These are phyloP conservation scores for Lophiostoma macrostomum DNA, from an alignment of 495 filamentous ascomycete genomes.

Conservation along the genomic window DNA sequence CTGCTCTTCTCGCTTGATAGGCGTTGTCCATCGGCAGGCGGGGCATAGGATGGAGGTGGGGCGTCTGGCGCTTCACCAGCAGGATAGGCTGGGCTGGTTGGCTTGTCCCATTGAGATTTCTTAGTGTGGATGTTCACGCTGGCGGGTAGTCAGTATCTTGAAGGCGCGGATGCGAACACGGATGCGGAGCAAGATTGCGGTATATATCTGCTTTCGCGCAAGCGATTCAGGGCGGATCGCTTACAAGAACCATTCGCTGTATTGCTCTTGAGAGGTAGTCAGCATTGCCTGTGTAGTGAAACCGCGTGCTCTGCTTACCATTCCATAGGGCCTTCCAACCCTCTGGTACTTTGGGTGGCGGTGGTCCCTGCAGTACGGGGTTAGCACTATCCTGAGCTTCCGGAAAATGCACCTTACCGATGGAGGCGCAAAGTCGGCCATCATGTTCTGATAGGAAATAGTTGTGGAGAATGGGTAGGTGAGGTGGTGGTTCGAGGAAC, in stretches of 20 bases:
- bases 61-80: conserved; percentile 48
- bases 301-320: conserved; percentile 52
- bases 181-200: too few relatives aligned
- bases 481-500: too few relatives aligned
- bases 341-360: conserved; percentile 80
- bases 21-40: conserved; percentile 21
- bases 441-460: background rate
- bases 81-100: conserved; percentile 59
- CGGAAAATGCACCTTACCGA: conserved; percentile 7
- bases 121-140: conserved; percentile 82
- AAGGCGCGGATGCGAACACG: too few relatives aligned
- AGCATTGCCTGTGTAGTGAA: background rate
- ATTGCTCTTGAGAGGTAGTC: conserved; percentile 26
- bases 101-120: conserved; percentile 81
- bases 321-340: conserved; percentile 86
- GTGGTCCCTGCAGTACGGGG: conserved; percentile 58
- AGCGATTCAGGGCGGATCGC: too few relatives aligned
- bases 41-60: conserved; percentile 67
- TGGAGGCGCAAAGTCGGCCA: conserved; percentile 30
- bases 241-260: conserved; percentile 68
- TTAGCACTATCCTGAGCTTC: conserved; percentile 1
- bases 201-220: too few relatives aligned
- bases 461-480: background rate
- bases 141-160: too few relatives aligned
- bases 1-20: conserved; percentile 51